These are phyloP conservation scores for Lasiosphaeris hirsuta DNA, from an alignment of 495 filamentous ascomycete genomes.

Conservation along the genomic window DNA sequence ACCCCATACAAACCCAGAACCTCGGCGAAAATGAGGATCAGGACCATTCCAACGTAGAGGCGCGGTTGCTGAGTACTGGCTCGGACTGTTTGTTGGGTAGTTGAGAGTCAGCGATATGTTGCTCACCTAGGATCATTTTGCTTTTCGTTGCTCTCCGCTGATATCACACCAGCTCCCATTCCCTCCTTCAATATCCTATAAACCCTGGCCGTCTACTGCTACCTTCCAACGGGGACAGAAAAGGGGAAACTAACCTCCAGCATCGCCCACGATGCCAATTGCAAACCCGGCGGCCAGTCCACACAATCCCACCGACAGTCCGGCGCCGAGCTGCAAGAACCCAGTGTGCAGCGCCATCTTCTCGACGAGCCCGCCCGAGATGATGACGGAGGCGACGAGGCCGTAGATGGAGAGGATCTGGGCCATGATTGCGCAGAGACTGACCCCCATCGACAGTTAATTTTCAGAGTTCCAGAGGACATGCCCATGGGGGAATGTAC, in stretches of 20 bases:
- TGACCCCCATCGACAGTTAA: constrained; percentile 5
- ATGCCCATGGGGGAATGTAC: neutral
- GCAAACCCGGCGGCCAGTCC: constrained; percentile 83
- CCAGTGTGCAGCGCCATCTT: constrained; percentile 45
- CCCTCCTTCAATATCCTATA: neutral
- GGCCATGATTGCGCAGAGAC: constrained; percentile 68
- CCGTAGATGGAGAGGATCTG: constrained; percentile 70
- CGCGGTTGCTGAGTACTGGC: constrained; percentile 84
- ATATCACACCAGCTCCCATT: too few relatives aligned
- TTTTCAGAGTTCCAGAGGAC: neutral
- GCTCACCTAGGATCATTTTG: too few relatives aligned
- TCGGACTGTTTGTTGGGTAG: constrained; percentile 49
- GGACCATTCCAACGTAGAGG: constrained; percentile 90
- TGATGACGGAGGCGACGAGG: constrained; percentile 47
- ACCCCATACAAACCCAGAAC: constrained; percentile 68
- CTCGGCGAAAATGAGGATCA: constrained; percentile 92
- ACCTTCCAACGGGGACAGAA: neutral
- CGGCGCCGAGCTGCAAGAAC: constrained; percentile 47
- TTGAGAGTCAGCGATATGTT: neutral
- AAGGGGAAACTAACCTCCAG: constrained; percentile 49
- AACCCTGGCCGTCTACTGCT: neutral
- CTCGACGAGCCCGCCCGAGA: constrained; percentile 41
- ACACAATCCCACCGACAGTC: constrained; percentile 45
- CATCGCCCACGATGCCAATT: constrained; percentile 88
- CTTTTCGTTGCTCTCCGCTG: too few relatives aligned